Percentiles rank a stretch among this genome's conserved stretches.
Conservation (phyloP, 2,329 filamentous ascomycete genomes). For the Thelonectria olida region DNA sequence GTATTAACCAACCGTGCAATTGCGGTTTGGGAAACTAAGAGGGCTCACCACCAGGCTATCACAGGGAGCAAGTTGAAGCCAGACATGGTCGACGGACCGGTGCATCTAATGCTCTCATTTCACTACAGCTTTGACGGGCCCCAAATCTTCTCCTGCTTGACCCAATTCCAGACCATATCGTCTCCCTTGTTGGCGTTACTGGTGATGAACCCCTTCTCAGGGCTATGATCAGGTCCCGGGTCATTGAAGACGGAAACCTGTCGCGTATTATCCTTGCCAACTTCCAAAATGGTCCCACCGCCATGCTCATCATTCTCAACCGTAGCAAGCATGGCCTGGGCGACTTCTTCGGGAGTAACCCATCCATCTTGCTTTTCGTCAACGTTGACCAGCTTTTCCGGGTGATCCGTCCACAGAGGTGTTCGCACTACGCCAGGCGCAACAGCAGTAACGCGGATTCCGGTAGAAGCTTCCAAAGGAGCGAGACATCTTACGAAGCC, state of each 20-base stretch:
- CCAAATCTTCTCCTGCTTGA: conserved; percentile 40
- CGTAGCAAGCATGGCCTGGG: conserved; percentile 53
- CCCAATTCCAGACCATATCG: conserved; percentile 39
- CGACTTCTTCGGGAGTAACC: conserved; percentile 54
- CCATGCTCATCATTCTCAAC: conserved; percentile 44
- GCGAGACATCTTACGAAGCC: conserved; percentile 54
- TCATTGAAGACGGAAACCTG: conserved; percentile 49
- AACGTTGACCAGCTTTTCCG: conserved; percentile 52
- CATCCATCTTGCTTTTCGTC: conserved; percentile 47
- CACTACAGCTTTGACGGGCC: conserved; percentile 10
- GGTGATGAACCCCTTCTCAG: conserved; percentile 39
- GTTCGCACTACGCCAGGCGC: conserved; percentile 56
- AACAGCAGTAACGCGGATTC: conserved; percentile 54
- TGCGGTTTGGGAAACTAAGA: too few relatives aligned
- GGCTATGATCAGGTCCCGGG: conserved; percentile 47
- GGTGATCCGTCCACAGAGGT: conserved; percentile 56
- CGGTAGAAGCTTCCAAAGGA: conserved; percentile 42
- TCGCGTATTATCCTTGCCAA: conserved; percentile 45
- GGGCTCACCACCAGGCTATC: too few relatives aligned
- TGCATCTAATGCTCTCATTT: too few relatives aligned
- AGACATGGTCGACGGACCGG: too few relatives aligned
- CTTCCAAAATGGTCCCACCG: conserved; percentile 54
- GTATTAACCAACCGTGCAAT: too few relatives aligned
- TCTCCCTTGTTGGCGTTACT: conserved; percentile 41
- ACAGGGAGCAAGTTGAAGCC: too few relatives aligned